Evolutionary conservation across 148 eudicot species (phyloP), one percentile per base, ranked within the genome.

Genomic region (Talinum fruticosum): DNA sequence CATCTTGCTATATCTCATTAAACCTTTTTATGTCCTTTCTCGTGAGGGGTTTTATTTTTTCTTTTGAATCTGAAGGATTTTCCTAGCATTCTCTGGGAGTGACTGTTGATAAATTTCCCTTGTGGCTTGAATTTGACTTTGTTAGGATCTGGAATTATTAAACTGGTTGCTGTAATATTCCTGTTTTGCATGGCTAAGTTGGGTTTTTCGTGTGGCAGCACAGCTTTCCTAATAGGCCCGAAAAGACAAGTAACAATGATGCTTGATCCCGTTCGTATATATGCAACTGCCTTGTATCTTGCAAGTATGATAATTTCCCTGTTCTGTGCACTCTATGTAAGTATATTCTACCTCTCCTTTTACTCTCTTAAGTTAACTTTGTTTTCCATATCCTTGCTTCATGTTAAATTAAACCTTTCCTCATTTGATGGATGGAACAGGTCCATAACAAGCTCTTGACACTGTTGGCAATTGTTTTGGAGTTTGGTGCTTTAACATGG

Each of bases 261-360:
- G 98, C 93, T 94, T 85, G 98, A 94, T 80, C 97, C 98, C 76
- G 91, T 90, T 38, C 97, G 98, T 57, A 92, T 92, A 62, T 94
- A 92, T 84, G 98, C 97, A 71, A 94, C 98, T 59, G 96, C 98
- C 35, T 76, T 94, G 80, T 94, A 87, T 81, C 85, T 92, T 74
- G 96, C 94, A 37, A 94, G 98, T 85, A 90, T 92, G 83, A 88
- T 94, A 44, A 79, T 92, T 53, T 89, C 98, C 44, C 87, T 94
- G 80, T 94, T 94, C 79, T 94, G 96, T 82, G 96, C 97, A 66
- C 87, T 94, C 78, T 94, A 92, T 86, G 97, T 92, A 84, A 87
- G 98, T 79, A 66, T 59, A 38, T 72, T 15, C 26, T 79, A 12
- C 26, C 15, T 69, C 49, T 51, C 69, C 49, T 23, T 36, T 51